A percentile compares a stretch with the other conserved stretches of the same genome.
phyloP scores from a whole-genome alignment of 2,329 filamentous ascomycete genomes.

The Penicillium sp. region DNA sequence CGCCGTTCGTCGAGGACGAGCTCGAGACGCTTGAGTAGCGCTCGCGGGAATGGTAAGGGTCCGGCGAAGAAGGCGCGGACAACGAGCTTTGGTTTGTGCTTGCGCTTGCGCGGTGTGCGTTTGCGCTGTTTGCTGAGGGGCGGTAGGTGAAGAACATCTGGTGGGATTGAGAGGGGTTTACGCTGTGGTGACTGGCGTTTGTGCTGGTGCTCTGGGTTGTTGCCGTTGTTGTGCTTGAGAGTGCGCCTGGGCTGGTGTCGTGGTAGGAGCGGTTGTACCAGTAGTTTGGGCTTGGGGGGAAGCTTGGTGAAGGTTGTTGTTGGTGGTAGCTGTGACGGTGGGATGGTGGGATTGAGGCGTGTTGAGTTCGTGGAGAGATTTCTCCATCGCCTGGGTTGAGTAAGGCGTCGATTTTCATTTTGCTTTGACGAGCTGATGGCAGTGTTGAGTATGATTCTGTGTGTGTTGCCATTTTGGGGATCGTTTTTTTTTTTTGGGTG shows the following conservation, averaged over 20 bases:
- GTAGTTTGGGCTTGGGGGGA: slow-evolving; percentile 33
- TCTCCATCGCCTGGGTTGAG: slow-evolving; percentile 33
- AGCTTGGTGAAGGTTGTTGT: slow-evolving; percentile 31
- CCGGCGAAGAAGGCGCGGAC: slow-evolving; percentile 32
- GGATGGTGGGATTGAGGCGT: slow-evolving; percentile 16
- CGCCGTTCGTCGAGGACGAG: slow-evolving; percentile 37
- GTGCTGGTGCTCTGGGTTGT: slow-evolving; percentile 21
- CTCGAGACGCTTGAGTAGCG: slow-evolving; percentile 45
- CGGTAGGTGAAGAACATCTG: slow-evolving; percentile 6
- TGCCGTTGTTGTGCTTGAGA: slow-evolving; percentile 14
- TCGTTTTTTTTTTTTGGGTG: not conserved
- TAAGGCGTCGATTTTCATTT: slow-evolving; percentile 38
- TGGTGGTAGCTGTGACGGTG: slow-evolving; percentile 19
- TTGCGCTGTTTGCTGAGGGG: not conserved
- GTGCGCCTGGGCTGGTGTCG: slow-evolving; percentile 21
- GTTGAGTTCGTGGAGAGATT: slow-evolving; percentile 21
- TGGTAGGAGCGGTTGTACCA: slow-evolving; percentile 28
- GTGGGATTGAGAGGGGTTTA: not conserved
- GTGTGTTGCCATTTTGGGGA: slow-evolving; percentile 16
- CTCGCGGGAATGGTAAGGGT: slow-evolving; percentile 38
- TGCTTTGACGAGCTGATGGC: slow-evolving; percentile 30
- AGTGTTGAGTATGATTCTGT: slow-evolving; percentile 21
- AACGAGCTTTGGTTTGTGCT: slow-evolving; percentile 11
- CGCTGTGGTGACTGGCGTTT: not conserved
- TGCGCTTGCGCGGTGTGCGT: slow-evolving; percentile 3